Evolutionary conservation across 78 protist species (phyloP), one percentile per base, ranked within the genome.

Genomic region (Monosiga brevicollis): DNA sequence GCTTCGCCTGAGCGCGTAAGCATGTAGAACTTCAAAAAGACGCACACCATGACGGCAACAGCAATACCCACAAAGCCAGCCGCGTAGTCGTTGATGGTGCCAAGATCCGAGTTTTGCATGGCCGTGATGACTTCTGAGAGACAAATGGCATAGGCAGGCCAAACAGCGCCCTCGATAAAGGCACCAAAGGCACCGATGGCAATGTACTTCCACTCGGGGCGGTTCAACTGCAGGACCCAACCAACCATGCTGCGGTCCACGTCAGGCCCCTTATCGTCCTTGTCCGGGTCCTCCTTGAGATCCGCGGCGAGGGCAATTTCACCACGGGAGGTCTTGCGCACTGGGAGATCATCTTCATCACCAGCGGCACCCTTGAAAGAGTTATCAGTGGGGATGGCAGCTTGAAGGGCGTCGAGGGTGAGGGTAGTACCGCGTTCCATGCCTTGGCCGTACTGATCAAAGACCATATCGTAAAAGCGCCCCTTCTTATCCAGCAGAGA

Each of bases 401-500:
- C 62, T 6, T 49, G 6, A 15, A 49, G 62, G 29, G 6, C 15
- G 62, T 15, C 62, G 29, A 49, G 6, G 62, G 29, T 6, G 62
- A 6, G 29, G 62, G 6, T 6, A 6, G 62, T 6, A 15, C 62
- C 15, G 62, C 15, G 6, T 15, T 49, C 62, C 29, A 6, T 15
- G 62, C 62, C 62, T 6, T 49, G 62, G 62, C 62, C 62, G 62
- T 49, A 15, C 62, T 49, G 62, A 6, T 6, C 62, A 6, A 20
- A 15, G 29, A 49, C 62, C 62, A 49, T 49, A 15, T 15, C 29
- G 78, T 23, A 80, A 41, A 35, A 81, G 38, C 1, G 39, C 36
- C 84, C 89, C 36, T 32, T 42, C 39, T 35, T 1, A 26, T 23
- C 39, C 70, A 91, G 0, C 26, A 95, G 88, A 78, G 90, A 80